Evolutionary conservation across 2,329 filamentous ascomycete species (phyloP), one percentile per base, ranked within the genome.

Genomic region (Coleophoma eucalyptorum): DNA sequence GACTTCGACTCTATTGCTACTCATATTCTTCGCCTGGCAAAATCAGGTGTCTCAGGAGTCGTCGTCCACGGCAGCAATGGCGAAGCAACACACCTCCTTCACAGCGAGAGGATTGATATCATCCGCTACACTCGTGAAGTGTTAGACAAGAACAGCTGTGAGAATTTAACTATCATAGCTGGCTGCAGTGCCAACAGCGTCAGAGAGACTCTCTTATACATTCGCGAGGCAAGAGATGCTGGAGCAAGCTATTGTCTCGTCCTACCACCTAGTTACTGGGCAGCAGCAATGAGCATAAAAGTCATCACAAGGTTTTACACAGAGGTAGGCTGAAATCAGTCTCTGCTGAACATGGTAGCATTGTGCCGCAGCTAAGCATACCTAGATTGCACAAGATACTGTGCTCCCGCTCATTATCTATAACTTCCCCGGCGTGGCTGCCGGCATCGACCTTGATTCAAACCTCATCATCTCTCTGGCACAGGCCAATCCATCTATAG

Each of bases 1-100:
- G 80, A 85, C 58, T 50, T 78, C n/a, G 67, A 71, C 19, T 73
- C 77, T 4, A 78, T 76, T 21, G 68, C 70, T 46, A 69, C 69
- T 19, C 76, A 79, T 53, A 81, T 82, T 26, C 70, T 80, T 20
- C 78, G 82, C 46, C 77, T 89, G 3, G 83, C 80, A 43, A 67
- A 78, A 50, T 77, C 83, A 20, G 85, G 84, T 35, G 76, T 89
- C 40, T 76, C 83, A 16, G 86, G 86, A 42, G 72, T 90, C 47
- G 80, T 87, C 18, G 82, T 81, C 3, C 85, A 88, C 65, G 85
- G 86, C 35, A 87, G 83, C 59, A 90, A 89, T 63, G 87, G 86
- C 60, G 87, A 90, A 69, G 86, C 86, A 0, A 84, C 87, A 3
- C 86, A 89, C 62, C 74, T 89, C 10, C 79, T 80, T 47, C 80